Evolutionary conservation across 148 eudicot species (phyloP).

Genomic region (Fagopyrum homotropicum): DNA sequence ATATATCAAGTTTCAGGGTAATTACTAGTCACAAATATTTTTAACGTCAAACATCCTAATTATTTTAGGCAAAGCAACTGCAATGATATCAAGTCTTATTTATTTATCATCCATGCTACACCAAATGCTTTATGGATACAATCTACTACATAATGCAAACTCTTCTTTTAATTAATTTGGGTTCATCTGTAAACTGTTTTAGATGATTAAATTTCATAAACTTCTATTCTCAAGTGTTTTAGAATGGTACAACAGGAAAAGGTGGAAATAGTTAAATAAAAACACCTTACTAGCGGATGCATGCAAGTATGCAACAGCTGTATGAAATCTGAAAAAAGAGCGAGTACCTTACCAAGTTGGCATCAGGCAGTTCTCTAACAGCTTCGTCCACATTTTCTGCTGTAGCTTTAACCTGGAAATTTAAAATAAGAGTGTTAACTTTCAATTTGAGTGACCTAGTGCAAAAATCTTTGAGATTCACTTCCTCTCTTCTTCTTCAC

Average conservation of each 20-base stretch:
- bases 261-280: background rate
- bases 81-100: no score
- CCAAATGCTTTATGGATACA: no score
- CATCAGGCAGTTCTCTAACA: conserved; percentile 99
- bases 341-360: conserved; percentile 96
- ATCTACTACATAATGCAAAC: no score
- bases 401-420: conserved; percentile 82
- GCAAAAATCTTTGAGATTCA: background rate
- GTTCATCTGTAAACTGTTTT: background rate
- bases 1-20: conserved; percentile 6
- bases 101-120: no score
- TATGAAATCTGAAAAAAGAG: conserved; percentile 27
- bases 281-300: conserved; percentile 1
- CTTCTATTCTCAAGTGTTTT: background rate
- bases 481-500: background rate
- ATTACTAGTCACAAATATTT: no score
- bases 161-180: background rate
- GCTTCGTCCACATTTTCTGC: conserved; percentile 97
- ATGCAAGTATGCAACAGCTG: conserved; percentile 10
- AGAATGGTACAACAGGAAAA: background rate
- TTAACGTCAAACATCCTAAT: no score
- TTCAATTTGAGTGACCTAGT: conserved; percentile 2
- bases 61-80: no score
- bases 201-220: background rate
- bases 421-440: background rate